phyloP scores from a whole-genome alignment of 371 early-diverging fungal species.

The Phascolomyces articulosus region DNA sequence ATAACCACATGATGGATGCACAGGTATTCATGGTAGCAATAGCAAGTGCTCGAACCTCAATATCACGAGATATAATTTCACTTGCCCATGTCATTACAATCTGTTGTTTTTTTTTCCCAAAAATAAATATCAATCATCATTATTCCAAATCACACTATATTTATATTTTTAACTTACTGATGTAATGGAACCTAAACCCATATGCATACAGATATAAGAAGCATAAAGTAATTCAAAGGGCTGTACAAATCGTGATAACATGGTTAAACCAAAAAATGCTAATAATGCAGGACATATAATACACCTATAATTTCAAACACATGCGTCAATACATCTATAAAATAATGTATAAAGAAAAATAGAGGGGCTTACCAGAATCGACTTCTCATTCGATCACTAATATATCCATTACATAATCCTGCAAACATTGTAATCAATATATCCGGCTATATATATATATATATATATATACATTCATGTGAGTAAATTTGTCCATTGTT shows the following conservation, averaged over 20 bases:
- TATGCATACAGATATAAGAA: conserved; percentile 40
- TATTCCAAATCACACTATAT: no score
- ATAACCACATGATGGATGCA: conserved; percentile 38
- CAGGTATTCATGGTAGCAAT: conserved; percentile 52
- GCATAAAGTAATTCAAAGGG: conserved; percentile 44
- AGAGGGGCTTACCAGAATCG: conserved; percentile 42
- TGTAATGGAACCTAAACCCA: conserved; percentile 36
- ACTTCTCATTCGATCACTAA: conserved; percentile 39
- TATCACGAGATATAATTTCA: conserved; percentile 41
- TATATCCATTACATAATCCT: conserved; percentile 41
- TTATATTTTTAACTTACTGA: conserved; percentile 34
- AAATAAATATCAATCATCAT: neutral
- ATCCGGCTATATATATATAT: conserved; percentile 34
- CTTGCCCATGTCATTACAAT: conserved; percentile 57
- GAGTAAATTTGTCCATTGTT: no score
- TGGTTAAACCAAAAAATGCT: conserved; percentile 34
- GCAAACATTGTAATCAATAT: conserved; percentile 43
- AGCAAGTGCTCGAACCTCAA: conserved; percentile 43
- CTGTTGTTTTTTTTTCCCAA: conserved; percentile 14
- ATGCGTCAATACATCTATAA: no score
- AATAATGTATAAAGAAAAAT: neutral
- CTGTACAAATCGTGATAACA: conserved; percentile 44
- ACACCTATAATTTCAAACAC: no score
- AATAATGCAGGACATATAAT: conserved; percentile 33
- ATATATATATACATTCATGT: no score